Base-by-base conservation (phyloP, 2,329 filamentous ascomycete genomes). In the Ceratocystis papillata region DNA sequence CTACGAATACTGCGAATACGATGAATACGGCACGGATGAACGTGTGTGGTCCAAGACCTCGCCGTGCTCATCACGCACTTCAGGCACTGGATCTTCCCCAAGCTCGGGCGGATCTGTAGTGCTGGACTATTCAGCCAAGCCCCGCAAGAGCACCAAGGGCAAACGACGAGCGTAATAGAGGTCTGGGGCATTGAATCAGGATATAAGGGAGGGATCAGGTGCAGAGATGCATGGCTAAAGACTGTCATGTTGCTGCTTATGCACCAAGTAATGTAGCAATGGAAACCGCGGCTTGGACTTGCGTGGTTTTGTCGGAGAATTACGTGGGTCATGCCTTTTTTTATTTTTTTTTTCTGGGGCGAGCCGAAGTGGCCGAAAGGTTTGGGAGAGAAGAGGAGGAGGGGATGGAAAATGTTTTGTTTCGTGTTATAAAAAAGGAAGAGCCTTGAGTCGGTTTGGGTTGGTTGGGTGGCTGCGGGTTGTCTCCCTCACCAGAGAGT, bases 1-100 rank as follows among this genome's bases (percentile, higher is more conserved):
- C 20, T 48, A 33, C 44, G 22, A 50, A 28, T 50, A 48, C 44
- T 50, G n/a, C 44, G 22, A 33, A 15, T n/a, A 63, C n/a, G 61
- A 30, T 17, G 25, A 30, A 17, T 30, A 63, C n/a, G 61, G 22
- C 7, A 20, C n/a, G 12, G 61, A 63, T 15, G 61, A 50, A 12
- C 12, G 25, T 20, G 61, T 50, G n/a, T 63, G 61, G 61, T 33
- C 44, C 2, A 46, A 63, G 12, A 33, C 44, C 15, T 63, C 44
- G 15, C 61, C 61, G 20, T 48, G 61, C 45, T 63, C 30, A 28
- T 63, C 61, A 30, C 44, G 37, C 20, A 63, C 44, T 22, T 63
- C 44, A 28, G 44, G 61, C 25, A n/a, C 22, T 12, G n/a, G 15
- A n/a, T 63, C 61, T 7, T 63, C 44, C 17, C 25, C 61, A 17